These are phyloP conservation scores for Colletotrichum orchidophilum DNA, from an alignment of 2,329 filamentous ascomycete genomes.

Conservation along the genomic window DNA sequence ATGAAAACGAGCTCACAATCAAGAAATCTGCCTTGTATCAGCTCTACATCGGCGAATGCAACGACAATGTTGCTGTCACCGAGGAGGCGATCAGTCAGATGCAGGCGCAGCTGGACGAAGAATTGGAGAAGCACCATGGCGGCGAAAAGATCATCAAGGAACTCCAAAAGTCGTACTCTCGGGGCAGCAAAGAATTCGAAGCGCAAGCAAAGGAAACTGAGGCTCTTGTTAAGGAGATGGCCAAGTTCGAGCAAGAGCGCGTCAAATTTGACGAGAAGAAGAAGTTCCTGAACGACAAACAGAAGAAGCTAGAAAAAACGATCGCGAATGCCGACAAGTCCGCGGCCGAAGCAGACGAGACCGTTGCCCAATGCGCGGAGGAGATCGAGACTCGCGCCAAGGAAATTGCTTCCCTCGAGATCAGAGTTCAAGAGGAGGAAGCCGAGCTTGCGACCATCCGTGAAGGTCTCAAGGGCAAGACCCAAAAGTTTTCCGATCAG, in stretches of 20 bases:
- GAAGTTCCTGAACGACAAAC: slow-evolving; percentile 90
- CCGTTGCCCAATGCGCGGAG: slow-evolving; percentile 79
- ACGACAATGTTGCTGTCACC: slow-evolving; percentile 87
- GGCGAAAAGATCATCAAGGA: slow-evolving; percentile 90
- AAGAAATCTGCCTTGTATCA: slow-evolving; percentile 96
- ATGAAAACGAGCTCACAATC: slow-evolving; percentile 90
- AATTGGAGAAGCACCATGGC: slow-evolving; percentile 91
- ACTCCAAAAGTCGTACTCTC: slow-evolving; percentile 85
- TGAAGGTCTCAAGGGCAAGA: slow-evolving; percentile 92
- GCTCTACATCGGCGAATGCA: slow-evolving; percentile 87
- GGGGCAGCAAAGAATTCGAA: slow-evolving; percentile 85
- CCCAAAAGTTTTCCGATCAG: slow-evolving; percentile 90
- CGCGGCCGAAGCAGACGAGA: slow-evolving; percentile 77
- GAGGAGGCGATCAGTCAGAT: slow-evolving; percentile 92
- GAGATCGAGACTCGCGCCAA: slow-evolving; percentile 80
- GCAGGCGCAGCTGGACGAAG: slow-evolving; percentile 84
- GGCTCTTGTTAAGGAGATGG: slow-evolving; percentile 82
- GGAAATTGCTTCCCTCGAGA: slow-evolving; percentile 82
- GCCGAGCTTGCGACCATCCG: slow-evolving; percentile 84
- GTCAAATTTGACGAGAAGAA: slow-evolving; percentile 99
- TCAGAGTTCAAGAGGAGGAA: slow-evolving; percentile 81
- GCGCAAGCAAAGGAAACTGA: slow-evolving; percentile 84
- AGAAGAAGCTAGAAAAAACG: slow-evolving; percentile 93
- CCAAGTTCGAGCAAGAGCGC: slow-evolving; percentile 93
- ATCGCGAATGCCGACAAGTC: slow-evolving; percentile 81